These are phyloP conservation scores for Fusarium clavum DNA, from an alignment of 2,329 filamentous ascomycete species.

Conservation along the genomic window DNA sequence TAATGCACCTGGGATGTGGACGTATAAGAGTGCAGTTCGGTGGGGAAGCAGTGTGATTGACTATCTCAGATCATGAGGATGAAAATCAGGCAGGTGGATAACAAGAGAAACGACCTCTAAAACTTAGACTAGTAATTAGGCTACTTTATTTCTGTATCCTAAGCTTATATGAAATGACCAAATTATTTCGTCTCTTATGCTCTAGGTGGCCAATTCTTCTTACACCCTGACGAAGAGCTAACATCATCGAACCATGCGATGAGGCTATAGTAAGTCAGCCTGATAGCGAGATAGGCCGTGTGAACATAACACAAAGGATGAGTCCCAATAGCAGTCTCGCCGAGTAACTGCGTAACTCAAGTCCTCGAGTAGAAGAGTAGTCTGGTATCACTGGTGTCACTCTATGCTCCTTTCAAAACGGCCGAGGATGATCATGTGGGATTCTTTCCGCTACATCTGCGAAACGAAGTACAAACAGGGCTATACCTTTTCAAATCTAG, in stretches of 20 bases:
- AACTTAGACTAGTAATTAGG: neutral
- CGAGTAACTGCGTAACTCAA: neutral
- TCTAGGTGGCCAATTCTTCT: too few species aligned
- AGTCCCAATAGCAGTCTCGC: neutral
- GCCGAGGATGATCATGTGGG: conserved; percentile 14
- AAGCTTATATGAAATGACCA: neutral
- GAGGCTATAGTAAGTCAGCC: too few species aligned
- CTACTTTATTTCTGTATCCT: too few species aligned
- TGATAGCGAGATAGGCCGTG: neutral
- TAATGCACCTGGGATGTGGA: conserved; percentile 39
- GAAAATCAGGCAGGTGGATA: too few species aligned
- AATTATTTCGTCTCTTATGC: neutral
- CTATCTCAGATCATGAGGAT: conserved; percentile 26
- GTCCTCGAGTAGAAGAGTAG: neutral
- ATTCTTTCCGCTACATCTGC: neutral
- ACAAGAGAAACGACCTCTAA: neutral
- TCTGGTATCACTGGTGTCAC: conserved; percentile 19
- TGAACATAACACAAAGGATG: neutral
- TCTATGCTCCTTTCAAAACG: neutral
- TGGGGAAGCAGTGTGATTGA: conserved; percentile 31
- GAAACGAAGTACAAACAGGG: conserved; percentile 16
- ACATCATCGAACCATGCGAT: too few species aligned
- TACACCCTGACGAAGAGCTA: too few species aligned
- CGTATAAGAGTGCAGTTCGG: conserved; percentile 33
- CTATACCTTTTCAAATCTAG: neutral